Conservation (phyloP, 306 rosid genomes). For the Amphicarpaea edgeworthii region DNA sequence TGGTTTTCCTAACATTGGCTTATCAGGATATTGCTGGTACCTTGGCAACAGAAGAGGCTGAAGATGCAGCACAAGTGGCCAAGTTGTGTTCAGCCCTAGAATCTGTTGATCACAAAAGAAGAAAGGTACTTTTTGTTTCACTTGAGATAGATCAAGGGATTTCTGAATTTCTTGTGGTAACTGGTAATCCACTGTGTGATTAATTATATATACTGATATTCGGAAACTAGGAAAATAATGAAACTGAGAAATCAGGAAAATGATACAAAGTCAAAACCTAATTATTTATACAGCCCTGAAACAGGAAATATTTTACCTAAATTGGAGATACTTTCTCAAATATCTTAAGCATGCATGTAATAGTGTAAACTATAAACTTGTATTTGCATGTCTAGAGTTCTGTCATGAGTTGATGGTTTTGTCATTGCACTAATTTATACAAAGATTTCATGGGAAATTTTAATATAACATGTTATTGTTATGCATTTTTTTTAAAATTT, state of each 20-base stretch:
- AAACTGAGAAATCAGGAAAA: neutral
- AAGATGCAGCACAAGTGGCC: constrained; percentile 73
- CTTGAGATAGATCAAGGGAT: neutral
- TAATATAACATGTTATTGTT: constrained; percentile 2
- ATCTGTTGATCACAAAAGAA: constrained; percentile 88
- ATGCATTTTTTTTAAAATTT: neutral
- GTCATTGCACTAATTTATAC: neutral
- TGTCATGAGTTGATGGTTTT: neutral
- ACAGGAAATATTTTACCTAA: neutral
- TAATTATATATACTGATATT: neutral
- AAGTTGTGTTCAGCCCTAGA: constrained; percentile 90
- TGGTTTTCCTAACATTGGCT: constrained; percentile 31
- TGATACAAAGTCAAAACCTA: neutral
- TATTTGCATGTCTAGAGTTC: neutral
- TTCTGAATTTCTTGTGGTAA: neutral
- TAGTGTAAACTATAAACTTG: neutral
- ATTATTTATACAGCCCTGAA: neutral
- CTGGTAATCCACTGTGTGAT: neutral
- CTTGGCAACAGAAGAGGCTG: constrained; percentile 84
- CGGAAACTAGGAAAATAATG: neutral
- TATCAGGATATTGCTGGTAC: constrained; percentile 90
- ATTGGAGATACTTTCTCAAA: neutral
- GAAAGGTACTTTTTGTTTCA: constrained; percentile 63
- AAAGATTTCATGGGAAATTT: neutral
- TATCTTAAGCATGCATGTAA: constrained; percentile 3